A percentile compares a stretch with the other conserved stretches of the same genome.
Conservation (phyloP, 164 flowering plant genomes). For the Stephania japonica region DNA sequence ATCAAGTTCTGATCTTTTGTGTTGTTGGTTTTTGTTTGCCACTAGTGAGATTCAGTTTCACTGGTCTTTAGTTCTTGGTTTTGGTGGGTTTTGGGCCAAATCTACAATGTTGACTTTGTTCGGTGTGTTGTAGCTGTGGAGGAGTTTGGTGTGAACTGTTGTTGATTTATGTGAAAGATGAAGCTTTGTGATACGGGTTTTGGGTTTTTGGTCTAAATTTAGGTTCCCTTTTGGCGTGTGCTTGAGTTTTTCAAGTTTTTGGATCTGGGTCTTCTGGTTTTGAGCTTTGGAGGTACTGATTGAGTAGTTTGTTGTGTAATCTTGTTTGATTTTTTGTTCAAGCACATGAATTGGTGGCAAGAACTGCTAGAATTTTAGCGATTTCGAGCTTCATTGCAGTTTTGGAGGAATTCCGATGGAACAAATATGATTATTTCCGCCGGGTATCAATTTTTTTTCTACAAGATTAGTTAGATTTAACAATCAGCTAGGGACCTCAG, state of each 20-base stretch:
- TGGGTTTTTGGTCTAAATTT: not conserved
- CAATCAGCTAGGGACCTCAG: too few relatives aligned
- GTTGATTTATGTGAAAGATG: not conserved
- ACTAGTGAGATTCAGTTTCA: not conserved
- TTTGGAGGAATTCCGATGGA: not conserved
- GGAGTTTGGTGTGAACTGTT: not conserved
- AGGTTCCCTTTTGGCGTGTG: not conserved
- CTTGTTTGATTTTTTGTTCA: not conserved
- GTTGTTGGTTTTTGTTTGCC: not conserved
- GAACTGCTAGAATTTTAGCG: not conserved
- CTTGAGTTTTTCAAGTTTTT: not conserved
- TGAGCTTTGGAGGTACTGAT: not conserved
- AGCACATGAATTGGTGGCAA: not conserved
- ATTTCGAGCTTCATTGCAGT: not conserved
- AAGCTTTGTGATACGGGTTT: not conserved
- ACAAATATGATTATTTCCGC: not conserved
- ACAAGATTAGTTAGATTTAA: too few relatives aligned
- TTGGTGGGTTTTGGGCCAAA: not conserved
- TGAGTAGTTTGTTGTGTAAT: not conserved
- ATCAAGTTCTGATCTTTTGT: not conserved
- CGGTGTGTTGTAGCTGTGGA: too few relatives aligned
- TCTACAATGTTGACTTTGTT: not conserved
- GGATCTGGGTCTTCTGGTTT: not conserved
- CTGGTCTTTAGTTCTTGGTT: not conserved
- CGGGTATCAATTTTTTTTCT: not conserved